Conservation (phyloP, 768 basidiomycete genomes). For the Cystofilobasidium macerans region DNA sequence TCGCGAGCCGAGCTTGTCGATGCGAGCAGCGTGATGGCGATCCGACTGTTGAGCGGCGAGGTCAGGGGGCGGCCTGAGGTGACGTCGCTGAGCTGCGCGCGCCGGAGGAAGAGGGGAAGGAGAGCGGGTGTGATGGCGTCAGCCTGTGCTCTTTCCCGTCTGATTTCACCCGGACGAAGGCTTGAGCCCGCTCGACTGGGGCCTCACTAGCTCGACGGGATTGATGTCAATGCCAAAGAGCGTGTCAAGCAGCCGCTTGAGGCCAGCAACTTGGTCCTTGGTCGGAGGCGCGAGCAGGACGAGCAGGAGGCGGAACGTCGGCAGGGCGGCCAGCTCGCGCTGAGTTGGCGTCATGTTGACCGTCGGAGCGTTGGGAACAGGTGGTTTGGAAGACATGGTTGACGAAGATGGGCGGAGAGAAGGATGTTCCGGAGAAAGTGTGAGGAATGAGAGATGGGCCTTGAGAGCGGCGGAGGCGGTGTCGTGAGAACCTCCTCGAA, state of each 20-base stretch:
- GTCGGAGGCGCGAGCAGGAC: not conserved
- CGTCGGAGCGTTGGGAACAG: no score
- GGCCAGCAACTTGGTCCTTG: not conserved
- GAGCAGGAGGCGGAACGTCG: conserved; percentile 18
- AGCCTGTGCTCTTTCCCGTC: not conserved
- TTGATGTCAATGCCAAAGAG: conserved; percentile 4
- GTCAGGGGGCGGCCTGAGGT: not conserved
- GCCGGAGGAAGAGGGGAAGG: not conserved
- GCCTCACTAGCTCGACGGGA: not conserved
- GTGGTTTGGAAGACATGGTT: not conserved
- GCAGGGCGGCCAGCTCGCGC: conserved; percentile 2
- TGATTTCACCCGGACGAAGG: not conserved
- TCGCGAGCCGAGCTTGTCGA: conserved; percentile 4
- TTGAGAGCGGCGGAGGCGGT: no score
- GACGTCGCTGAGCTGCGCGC: not conserved
- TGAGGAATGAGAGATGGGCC: no score
- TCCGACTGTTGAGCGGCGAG: not conserved
- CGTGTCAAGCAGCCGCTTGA: conserved; percentile 3
- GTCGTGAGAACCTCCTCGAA: no score
- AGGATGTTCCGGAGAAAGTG: no score
- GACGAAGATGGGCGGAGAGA: not conserved
- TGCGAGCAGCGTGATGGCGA: not conserved
- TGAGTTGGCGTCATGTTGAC: not conserved
- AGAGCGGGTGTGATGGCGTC: not conserved
- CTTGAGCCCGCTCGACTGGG: no score